Base-by-base conservation (phyloP, 768 basidiomycete genomes). In the Pisolithus microcarpus region DNA sequence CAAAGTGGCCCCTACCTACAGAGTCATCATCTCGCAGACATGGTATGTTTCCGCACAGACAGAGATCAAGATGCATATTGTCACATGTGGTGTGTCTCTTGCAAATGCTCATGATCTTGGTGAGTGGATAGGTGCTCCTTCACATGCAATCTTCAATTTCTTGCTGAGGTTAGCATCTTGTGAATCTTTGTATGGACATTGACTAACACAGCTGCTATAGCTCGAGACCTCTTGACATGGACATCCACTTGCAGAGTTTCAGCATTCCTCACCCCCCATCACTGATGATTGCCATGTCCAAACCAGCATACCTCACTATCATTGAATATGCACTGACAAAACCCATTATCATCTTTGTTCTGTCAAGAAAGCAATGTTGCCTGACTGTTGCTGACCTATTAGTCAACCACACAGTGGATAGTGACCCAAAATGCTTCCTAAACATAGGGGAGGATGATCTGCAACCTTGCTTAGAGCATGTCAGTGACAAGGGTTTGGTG, bases 231-330 rank as follows among this genome's bases (percentile, higher is more conserved):
- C 72, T 97, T 10, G 93, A 96, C 56, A 88, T 99, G 84, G 92
- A 97, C 52, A 93, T 99, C 44, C 94, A 98, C 62, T 72, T 99
- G 7, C 96, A 99, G 62, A 92, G 89, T 38, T 99, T 96, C 74
- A 81, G 80, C 24, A 90, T 93, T 43, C 91, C 93, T n/a, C 96
- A 98, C 63, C 96, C 94, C 81, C 93, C 96, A 0, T 96, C 93
- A 0, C 74, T 99, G 38, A 98, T 99, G 95, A 91, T 98, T 52
- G 80, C 92, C 42, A 98, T 99, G 96, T 93, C 94, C 8, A 98
- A 98, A 65, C n/a, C n/a, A n/a, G n/a, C n/a, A n/a, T n/a, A n/a
- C n/a, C n/a, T n/a, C n/a, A n/a, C n/a, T n/a, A n/a, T n/a, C n/a
- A n/a, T n/a, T n/a, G n/a, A n/a, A n/a, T n/a, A n/a, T n/a, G n/a